Evolutionary conservation across 2,329 filamentous ascomycete species (phyloP).

Genomic region (Didymellaceae sp.): DNA sequence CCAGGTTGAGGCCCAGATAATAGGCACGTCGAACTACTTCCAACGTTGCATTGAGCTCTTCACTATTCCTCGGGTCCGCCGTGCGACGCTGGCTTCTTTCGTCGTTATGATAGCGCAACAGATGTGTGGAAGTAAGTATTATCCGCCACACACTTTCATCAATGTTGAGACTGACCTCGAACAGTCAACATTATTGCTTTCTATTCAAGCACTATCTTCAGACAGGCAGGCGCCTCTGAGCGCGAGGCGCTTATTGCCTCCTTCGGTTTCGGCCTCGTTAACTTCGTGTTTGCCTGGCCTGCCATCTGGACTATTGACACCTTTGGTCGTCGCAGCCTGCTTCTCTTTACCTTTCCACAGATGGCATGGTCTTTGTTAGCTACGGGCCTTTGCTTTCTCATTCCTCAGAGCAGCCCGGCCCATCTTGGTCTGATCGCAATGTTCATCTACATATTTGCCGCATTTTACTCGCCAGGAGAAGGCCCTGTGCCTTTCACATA

Average conservation of each 20-base stretch:
- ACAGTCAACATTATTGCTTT: slow-evolving; percentile 64
- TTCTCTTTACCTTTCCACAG: slow-evolving; percentile 56
- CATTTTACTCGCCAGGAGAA: slow-evolving; percentile 50
- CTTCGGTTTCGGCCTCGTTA: slow-evolving; percentile 21
- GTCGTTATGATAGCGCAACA: slow-evolving; percentile 63
- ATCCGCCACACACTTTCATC: neutral
- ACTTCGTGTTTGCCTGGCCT: slow-evolving; percentile 51
- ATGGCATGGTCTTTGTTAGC: slow-evolving; percentile 75
- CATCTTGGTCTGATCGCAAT: slow-evolving; percentile 57
- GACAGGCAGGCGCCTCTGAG: slow-evolving; percentile 25
- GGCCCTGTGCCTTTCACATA: slow-evolving; percentile 19
- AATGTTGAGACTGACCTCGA: neutral
- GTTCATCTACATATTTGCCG: slow-evolving; percentile 63
- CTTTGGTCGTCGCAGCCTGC: slow-evolving; percentile 75
- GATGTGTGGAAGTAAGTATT: slow-evolving; percentile 41
- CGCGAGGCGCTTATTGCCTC: slow-evolving; percentile 28
- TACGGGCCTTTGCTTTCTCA: slow-evolving; percentile 54
- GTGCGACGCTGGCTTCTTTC: slow-evolving; percentile 75
- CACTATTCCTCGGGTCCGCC: slow-evolving; percentile 69
- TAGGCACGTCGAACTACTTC: slow-evolving; percentile 40
- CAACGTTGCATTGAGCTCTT: slow-evolving; percentile 61
- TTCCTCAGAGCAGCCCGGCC: slow-evolving; percentile 33
- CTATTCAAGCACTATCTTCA: slow-evolving; percentile 64
- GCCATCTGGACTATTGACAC: slow-evolving; percentile 81
- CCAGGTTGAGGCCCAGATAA: slow-evolving; percentile 30